Conservation (phyloP, 768 basidiomycete genomes). For the Tylopilus subfusipes region DNA sequence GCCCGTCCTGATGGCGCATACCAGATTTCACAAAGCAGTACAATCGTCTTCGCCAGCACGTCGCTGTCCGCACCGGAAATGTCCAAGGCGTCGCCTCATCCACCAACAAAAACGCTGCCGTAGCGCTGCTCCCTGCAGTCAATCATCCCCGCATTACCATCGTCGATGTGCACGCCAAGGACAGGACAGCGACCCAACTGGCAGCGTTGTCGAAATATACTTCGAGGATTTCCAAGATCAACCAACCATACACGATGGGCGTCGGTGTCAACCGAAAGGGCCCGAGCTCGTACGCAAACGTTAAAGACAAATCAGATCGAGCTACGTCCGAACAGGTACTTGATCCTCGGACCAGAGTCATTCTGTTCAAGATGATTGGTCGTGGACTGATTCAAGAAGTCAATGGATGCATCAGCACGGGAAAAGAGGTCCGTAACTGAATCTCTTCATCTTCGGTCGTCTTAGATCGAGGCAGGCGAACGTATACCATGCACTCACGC, state of each 20-base stretch:
- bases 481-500: conserved; percentile 85
- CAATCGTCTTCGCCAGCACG: conserved; percentile 90
- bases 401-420: conserved; percentile 95
- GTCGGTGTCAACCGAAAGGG: conserved; percentile 91
- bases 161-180: conserved; percentile 38
- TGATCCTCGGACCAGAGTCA: conserved; percentile 91
- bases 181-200: conserved; percentile 69
- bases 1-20: not conserved
- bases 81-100: conserved; percentile 58
- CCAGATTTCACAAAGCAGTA: conserved; percentile 98
- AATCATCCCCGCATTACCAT: conserved; percentile 54
- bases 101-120: conserved; percentile 43
- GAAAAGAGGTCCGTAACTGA: conserved; percentile 75
- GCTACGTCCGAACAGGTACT: conserved; percentile 97
- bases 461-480: conserved; percentile 65
- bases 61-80: conserved; percentile 73
- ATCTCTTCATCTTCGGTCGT: not conserved
- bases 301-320: conserved; percentile 94
- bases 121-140: conserved; percentile 65
- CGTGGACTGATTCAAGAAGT: conserved; percentile 84
- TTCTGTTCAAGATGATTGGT: conserved; percentile 95
- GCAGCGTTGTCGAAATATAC: conserved; percentile 73
- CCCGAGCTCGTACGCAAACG: conserved; percentile 79
- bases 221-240: conserved; percentile 70
- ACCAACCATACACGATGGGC: conserved; percentile 61